Conservation (phyloP, 164 flowering plant species). For the Akebia trifoliata region DNA sequence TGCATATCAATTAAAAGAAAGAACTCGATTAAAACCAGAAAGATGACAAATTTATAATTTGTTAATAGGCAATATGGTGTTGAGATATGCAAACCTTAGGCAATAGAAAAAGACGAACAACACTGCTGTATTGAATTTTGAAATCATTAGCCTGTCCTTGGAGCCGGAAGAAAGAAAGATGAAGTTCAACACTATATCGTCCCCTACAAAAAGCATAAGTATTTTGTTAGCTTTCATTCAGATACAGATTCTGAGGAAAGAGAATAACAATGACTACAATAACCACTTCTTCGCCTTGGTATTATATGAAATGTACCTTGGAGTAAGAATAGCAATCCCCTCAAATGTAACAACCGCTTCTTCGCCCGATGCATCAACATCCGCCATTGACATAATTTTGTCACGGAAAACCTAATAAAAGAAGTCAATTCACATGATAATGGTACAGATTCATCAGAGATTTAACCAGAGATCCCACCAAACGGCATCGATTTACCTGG, state of each 20-base stretch:
- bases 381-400: conserved; percentile 83
- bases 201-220: conserved; percentile 56
- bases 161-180: conserved; percentile 80
- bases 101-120: conserved; percentile 85
- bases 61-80: neutral
- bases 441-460: neutral
- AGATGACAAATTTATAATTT: neutral
- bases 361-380: conserved; percentile 80
- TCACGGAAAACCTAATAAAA: conserved; percentile 71
- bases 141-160: conserved; percentile 98
- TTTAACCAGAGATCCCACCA: too few relatives aligned
- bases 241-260: too few relatives aligned
- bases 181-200: conserved; percentile 90
- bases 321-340: conserved; percentile 89
- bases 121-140: conserved; percentile 96
- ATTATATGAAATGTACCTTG: conserved; percentile 47
- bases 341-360: conserved; percentile 94
- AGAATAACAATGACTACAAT: too few relatives aligned
- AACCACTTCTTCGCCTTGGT: too few relatives aligned
- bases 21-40: neutral
- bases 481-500: conserved; percentile 47
- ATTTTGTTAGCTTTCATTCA: conserved; percentile 5
- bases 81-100: conserved; percentile 62
- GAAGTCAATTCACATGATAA: neutral
- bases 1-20: neutral